Base-by-base conservation (phyloP, 345 rosid genomes). In the Cochlearia excelsa region DNA sequence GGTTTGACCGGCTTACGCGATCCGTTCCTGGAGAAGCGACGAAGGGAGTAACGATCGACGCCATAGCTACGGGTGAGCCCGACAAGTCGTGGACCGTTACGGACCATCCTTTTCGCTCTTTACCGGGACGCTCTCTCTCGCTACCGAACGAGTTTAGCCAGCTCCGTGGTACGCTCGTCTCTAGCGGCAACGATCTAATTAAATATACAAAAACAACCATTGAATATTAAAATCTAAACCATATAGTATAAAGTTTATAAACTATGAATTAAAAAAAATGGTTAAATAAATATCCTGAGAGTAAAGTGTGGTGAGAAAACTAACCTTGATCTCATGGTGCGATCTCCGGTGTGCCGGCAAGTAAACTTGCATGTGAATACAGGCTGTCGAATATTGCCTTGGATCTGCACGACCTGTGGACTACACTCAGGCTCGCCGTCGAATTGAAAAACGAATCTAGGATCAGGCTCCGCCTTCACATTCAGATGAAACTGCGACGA, bases 361-460 rank as follows among this genome's bases (percentile, higher is more conserved):
- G 83, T 86, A 87, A 92, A 92, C 64, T 84, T 80, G 82, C 98
- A 92, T 44, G 96, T 84, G 76, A 92, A 92, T 49, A 92, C 98
- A 1, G 98, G 98, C 52, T 92, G 98, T 6, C 84, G 64, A 45
- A 88, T 83, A 57, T 69, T 84, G 9, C 95, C 98, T 70, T 76
- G 93, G 67, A 92, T 84, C 75, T 83, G 96, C 53, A 88, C 84
- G 44, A 91, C 90, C 63, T 88, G 98, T 3, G 98, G 98, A 57
- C 98, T 91, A 51, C 98, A 91, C 49, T 88, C 98, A 0, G 98
- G 98, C 51, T 88, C 96, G 10, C 92, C 96, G 57, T 91, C 98
- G 70, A 91, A 91, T 79, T 91, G 90, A 41, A 91, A 91, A n/a
- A 91, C 98, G 68, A 84, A 91, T 57, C 98, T 80, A 5, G 93